These are phyloP conservation scores for Sugiyamaella grinbergsii DNA, from an alignment of 1,139 yeast genomes.

Conservation along the genomic window DNA sequence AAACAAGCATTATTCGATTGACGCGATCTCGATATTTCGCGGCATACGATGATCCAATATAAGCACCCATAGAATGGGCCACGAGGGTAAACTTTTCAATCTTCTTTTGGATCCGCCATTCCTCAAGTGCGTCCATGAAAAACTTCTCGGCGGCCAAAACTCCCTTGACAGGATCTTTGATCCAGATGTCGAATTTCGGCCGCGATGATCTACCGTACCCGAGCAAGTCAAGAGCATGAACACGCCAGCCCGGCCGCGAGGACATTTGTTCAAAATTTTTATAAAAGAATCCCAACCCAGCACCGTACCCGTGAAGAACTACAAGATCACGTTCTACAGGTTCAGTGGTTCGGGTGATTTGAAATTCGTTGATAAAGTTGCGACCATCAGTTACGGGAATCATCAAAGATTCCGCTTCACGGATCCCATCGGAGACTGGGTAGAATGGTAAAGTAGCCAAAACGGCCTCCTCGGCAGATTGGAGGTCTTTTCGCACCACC, in stretches of 20 bases:
- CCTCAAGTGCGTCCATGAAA: constrained; percentile 80
- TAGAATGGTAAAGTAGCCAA: constrained; percentile 61
- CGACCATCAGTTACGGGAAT: constrained; percentile 51
- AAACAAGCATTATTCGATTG: constrained; percentile 67
- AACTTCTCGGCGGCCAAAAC: constrained; percentile 62
- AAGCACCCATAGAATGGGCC: constrained; percentile 95
- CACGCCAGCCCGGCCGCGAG: constrained; percentile 44
- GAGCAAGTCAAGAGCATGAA: constrained; percentile 80
- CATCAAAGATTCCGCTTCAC: constrained; percentile 53
- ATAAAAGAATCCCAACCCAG: constrained; percentile 83
- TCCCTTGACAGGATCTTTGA: constrained; percentile 35
- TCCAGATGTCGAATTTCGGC: constrained; percentile 49
- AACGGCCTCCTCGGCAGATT: constrained; percentile 48
- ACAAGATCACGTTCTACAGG: constrained; percentile 47
- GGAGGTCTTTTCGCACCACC: constrained; percentile 45
- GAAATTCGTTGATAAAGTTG: constrained; percentile 61
- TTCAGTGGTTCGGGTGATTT: constrained; percentile 37
- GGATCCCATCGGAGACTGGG: constrained; percentile 52
- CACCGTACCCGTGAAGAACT: constrained; percentile 89
- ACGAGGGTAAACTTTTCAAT: constrained; percentile 62
- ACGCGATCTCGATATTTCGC: constrained; percentile 68
- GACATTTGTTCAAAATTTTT: constrained; percentile 62
- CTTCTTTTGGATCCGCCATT: constrained; percentile 66
- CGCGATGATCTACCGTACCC: constrained; percentile 83
- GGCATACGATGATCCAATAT: constrained; percentile 77